Conservation (phyloP, 192 early-diverging fungal genomes). For the Linnemannia zychae region DNA sequence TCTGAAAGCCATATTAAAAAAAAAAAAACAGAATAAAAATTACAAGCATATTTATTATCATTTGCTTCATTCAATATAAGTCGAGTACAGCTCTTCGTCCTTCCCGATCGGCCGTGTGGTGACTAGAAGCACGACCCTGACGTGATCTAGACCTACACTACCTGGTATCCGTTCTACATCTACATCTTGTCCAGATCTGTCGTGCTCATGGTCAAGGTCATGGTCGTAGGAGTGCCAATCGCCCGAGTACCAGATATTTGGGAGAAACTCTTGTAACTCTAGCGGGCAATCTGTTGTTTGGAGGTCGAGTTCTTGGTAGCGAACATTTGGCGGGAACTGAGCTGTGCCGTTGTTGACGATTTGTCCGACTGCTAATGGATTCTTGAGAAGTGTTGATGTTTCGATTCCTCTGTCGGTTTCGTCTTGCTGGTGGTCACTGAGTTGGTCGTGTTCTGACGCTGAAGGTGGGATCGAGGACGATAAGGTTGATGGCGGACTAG, state of each 20-base stretch:
- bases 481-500: background rate
- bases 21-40: background rate
- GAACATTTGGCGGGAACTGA: conserved; percentile 51
- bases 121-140: conserved; percentile 55
- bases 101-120: conserved; percentile 37
- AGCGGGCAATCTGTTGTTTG: conserved; percentile 35
- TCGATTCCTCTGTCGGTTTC: background rate
- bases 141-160: conserved; percentile 15
- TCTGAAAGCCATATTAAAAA: background rate
- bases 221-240: conserved; percentile 48
- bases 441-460: background rate
- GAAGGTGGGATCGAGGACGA: background rate
- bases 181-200: background rate
- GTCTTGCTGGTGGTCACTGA: background rate
- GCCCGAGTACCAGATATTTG: conserved; percentile 56
- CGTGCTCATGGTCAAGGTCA: background rate
- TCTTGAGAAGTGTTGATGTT: conserved; percentile 24
- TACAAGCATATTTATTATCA: conserved; percentile 1
- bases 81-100: conserved; percentile 62
- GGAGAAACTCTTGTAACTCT: conserved; percentile 57
- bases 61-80: conserved; percentile 56
- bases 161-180: conserved; percentile 9
- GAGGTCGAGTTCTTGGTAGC: conserved; percentile 64
- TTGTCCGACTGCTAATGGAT: conserved; percentile 62
- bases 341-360: conserved; percentile 62